Evolutionary conservation across 2,329 filamentous ascomycete species (phyloP).

Genomic region (Beauveria sp.): DNA sequence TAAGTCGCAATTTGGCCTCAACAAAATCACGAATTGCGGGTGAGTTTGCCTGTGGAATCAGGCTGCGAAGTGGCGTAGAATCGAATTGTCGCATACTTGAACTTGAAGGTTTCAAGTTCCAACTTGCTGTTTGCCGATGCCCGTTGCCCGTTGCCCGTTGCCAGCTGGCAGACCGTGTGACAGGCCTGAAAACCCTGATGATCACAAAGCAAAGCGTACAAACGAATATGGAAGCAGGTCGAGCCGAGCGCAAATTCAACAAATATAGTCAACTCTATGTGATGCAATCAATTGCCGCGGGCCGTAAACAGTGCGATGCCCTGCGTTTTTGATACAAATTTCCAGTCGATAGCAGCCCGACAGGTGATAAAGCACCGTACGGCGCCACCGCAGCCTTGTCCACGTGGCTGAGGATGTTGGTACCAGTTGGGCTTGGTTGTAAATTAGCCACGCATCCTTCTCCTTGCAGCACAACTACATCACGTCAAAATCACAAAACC

Average conservation of each 20-base stretch:
- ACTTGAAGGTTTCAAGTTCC: background rate
- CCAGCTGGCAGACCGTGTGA: too few relatives aligned
- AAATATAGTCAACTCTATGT: background rate
- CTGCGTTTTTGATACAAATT: too few relatives aligned
- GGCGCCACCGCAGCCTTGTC: background rate
- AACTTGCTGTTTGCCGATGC: background rate
- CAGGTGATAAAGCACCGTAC: too few relatives aligned
- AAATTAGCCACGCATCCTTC: background rate
- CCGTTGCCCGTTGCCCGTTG: too few relatives aligned
- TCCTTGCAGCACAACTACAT: background rate
- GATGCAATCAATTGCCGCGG: too few relatives aligned
- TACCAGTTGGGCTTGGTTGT: background rate
- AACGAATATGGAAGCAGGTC: background rate
- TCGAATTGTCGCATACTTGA: background rate
- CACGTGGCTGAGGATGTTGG: background rate
- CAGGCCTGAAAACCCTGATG: background rate
- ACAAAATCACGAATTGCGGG: background rate
- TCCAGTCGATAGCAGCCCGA: background rate
- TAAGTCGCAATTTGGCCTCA: slow-evolving; percentile 1
- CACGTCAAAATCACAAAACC: background rate
- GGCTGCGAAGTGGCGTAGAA: background rate
- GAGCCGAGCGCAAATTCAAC: background rate
- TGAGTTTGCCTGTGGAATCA: background rate
- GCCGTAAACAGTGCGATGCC: too few relatives aligned
- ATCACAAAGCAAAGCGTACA: background rate